Conservation (phyloP, 306 rosid genomes). For the Parietaria judaica region DNA sequence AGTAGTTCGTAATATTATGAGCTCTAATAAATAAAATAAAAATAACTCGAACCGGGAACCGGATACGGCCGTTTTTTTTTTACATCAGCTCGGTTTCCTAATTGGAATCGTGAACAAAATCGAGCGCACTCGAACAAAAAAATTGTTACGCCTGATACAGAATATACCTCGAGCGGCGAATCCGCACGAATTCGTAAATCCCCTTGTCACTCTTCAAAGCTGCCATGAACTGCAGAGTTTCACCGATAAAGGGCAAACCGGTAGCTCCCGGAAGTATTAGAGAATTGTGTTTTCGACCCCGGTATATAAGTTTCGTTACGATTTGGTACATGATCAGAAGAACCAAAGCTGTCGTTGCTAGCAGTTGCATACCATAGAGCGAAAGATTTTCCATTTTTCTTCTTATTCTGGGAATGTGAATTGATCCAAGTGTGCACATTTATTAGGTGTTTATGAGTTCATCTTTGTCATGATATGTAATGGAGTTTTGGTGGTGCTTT, state of each 20-base stretch:
- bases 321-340: conserved; percentile 14
- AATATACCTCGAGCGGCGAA: conserved; percentile 50
- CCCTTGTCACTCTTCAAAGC: conserved; percentile 60
- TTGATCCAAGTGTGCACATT: neutral
- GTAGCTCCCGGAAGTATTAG: conserved; percentile 48
- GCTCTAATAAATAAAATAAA: no score
- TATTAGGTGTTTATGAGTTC: neutral
- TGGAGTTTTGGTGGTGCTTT: neutral
- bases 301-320: conserved; percentile 10
- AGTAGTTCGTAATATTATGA: no score
- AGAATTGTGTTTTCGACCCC: conserved; percentile 11
- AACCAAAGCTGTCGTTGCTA: conserved; percentile 13
- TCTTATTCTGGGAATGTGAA: neutral
- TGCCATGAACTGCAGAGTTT: conserved; percentile 85
- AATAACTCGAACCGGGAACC: no score
- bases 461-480: neutral
- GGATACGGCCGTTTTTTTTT: no score
- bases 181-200: conserved; percentile 60
- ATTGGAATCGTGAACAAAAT: no score
- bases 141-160: no score
- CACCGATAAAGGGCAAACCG: conserved; percentile 69
- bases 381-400: conserved; percentile 6
- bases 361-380: conserved; percentile 9
- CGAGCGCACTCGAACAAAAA: no score
- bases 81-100: no score